Percentiles rank a stretch among this genome's conserved stretches.
phyloP scores from a whole-genome alignment of 1,139 yeast species.

The Petasospora fabianii region DNA sequence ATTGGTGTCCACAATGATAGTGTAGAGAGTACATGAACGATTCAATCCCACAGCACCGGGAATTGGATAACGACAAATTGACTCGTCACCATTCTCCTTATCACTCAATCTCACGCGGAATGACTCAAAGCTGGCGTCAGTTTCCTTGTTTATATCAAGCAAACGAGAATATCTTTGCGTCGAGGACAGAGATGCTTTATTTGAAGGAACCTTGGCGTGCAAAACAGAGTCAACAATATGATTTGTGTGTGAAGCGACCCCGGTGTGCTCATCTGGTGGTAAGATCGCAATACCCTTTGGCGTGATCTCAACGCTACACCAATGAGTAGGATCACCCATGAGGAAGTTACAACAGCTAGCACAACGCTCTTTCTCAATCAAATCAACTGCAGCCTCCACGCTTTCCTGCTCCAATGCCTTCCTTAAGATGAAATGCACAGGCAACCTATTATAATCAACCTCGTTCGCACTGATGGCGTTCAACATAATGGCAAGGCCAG shows the following conservation, averaged over 20 bases:
- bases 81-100: constrained; percentile 9
- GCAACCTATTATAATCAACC: constrained; percentile 28
- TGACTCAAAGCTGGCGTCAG: constrained; percentile 12
- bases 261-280: constrained; percentile 11
- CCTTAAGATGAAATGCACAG: constrained; percentile 34
- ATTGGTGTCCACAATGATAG: constrained; percentile 17
- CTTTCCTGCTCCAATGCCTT: constrained; percentile 28
- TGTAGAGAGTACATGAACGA: constrained; percentile 18
- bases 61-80: constrained; percentile 15
- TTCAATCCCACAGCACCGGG: constrained; percentile 14
- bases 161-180: constrained; percentile 15
- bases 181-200: constrained; percentile 16
- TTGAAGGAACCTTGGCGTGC: constrained; percentile 5
- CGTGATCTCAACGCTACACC: constrained; percentile 19
- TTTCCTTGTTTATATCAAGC: constrained; percentile 9
- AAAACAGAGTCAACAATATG: constrained; percentile 16
- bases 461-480: constrained; percentile 24
- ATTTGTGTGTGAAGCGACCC: constrained; percentile 22
- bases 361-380: constrained; percentile 23
- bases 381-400: constrained; percentile 27
- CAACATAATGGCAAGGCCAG: constrained; percentile 21
- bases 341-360: constrained; percentile 29
- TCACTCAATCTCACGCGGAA: constrained; percentile 18
- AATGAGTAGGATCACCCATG: constrained; percentile 25
- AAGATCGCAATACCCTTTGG: constrained; percentile 16